phyloP scores from a whole-genome alignment of 2,329 filamentous ascomycete species.

The Penicillium expansum region DNA sequence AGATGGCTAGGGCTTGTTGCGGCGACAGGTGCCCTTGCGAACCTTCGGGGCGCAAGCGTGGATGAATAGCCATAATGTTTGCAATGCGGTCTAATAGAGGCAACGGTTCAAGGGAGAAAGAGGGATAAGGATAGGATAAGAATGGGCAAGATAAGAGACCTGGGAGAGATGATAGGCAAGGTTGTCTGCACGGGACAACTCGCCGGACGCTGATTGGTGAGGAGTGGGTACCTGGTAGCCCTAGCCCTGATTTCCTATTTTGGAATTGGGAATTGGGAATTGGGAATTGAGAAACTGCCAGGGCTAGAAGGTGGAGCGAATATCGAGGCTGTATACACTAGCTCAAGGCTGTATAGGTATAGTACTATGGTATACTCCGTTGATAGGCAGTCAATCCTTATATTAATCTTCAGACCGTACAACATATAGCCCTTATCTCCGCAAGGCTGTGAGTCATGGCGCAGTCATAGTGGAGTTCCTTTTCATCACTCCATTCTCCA shows the following conservation, averaged over 20 bases:
- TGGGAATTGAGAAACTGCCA: neutral
- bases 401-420: neutral
- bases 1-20: slow-evolving; percentile 57
- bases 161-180: slow-evolving; percentile 13
- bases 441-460: slow-evolving; percentile 17
- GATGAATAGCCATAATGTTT: slow-evolving; percentile 46
- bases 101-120: slow-evolving; percentile 1
- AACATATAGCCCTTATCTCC: slow-evolving; percentile 12
- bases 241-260: slow-evolving; percentile 24
- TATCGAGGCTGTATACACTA: neutral
- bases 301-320: neutral
- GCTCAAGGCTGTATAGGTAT: neutral
- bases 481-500: slow-evolving; percentile 3
- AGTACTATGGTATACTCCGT: too few relatives aligned
- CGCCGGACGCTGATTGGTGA: slow-evolving; percentile 21
- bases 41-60: slow-evolving; percentile 30
- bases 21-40: slow-evolving; percentile 31
- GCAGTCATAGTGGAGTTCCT: slow-evolving; percentile 12
- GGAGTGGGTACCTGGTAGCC: slow-evolving; percentile 11
- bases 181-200: slow-evolving; percentile 21
- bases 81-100: neutral
- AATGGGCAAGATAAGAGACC: slow-evolving; percentile 14
- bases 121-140: slow-evolving; percentile 12
- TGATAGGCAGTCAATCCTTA: neutral
- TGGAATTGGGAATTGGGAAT: neutral